Conservation (phyloP, 108 stramenopile species). For the Fistulifera solaris region DNA sequence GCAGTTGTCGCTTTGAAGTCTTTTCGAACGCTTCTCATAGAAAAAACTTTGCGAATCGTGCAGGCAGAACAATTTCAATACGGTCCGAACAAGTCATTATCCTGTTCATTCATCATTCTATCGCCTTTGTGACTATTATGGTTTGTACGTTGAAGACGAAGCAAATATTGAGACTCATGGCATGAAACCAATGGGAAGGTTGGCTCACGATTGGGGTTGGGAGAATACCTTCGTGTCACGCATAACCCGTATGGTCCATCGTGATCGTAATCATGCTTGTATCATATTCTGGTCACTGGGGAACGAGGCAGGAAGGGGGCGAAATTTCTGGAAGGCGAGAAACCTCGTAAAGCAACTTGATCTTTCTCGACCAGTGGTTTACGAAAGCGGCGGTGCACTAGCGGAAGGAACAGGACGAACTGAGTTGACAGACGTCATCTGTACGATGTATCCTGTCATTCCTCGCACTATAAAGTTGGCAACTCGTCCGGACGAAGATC, state of each 20-base stretch:
- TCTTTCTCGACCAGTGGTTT: constrained; percentile 61
- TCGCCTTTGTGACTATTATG: constrained; percentile 83
- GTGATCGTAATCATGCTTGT: constrained; percentile 86
- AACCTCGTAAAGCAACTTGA: constrained; percentile 53
- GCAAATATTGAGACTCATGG: constrained; percentile 98
- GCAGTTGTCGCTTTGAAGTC: background rate
- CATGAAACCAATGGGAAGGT: constrained; percentile 63
- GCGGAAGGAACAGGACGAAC: constrained; percentile 47
- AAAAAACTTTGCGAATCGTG: background rate
- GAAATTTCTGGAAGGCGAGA: constrained; percentile 43
- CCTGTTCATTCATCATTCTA: constrained; percentile 87
- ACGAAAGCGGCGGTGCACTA: constrained; percentile 62
- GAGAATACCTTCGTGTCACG: constrained; percentile 60
- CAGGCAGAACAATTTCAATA: constrained; percentile 91
- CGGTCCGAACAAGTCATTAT: constrained; percentile 91
- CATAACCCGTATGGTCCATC: constrained; percentile 70
- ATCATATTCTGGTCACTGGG: constrained; percentile 89
- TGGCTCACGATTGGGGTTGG: constrained; percentile 72
- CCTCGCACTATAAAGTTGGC: constrained; percentile 40
- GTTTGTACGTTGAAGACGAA: constrained; percentile 93
- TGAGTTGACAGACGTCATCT: constrained; percentile 84
- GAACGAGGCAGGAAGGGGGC: constrained; percentile 87
- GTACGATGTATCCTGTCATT: constrained; percentile 92
- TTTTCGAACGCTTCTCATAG: background rate
- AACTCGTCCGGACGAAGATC: constrained; percentile 35